Base-by-base conservation (phyloP, 2,329 filamentous ascomycete species). In the Pyrenophora graminea region DNA sequence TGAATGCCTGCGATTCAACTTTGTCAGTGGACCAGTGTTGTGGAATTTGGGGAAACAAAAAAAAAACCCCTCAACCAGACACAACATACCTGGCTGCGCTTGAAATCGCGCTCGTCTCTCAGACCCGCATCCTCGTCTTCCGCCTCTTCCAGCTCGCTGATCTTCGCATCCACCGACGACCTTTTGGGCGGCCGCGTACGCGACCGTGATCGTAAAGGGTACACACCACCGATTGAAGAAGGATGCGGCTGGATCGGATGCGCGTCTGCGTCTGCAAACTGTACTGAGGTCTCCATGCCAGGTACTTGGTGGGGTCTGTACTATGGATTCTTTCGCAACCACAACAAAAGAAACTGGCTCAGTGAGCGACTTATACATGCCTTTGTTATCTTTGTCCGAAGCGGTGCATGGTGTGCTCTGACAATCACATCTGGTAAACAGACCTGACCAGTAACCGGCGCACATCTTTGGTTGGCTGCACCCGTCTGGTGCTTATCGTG, bases 111-210 rank as follows among this genome's bases (percentile, higher is more conserved):
- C 45, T 62, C 67, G 48, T 66, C 60, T 17, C 67, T 59, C 19
- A 71, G 56, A 7, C 68, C 68, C n/a, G 67, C 67, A 54, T 69
- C 67, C 34, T 70, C 67, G 33, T 67, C 64, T 52, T 66, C 60
- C 17, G 59, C 59, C 49, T 63, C 56, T 17, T 67, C 68, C 21
- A 63, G 41, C 40, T 66, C 64, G 7, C 43, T 41, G 45, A 87
- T 77, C 69, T 89, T 89, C 53, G 88, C 80, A 67, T 91, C 86
- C 6, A 87, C 81, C 48, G 81, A 83, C 33, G 48, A 53, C 42
- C 53, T 58, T 2, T 54, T 45, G 27, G 27, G 27, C 27, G 27
- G 27, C 27, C 12, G 45, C 55, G 40, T 51, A 60, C 19, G 63
- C 0, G 65, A 63, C 8, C 59, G 49, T 10, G 42, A 49, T 21